Conservation (phyloP, 441 rosid species). For the Mallotus repandus region DNA sequence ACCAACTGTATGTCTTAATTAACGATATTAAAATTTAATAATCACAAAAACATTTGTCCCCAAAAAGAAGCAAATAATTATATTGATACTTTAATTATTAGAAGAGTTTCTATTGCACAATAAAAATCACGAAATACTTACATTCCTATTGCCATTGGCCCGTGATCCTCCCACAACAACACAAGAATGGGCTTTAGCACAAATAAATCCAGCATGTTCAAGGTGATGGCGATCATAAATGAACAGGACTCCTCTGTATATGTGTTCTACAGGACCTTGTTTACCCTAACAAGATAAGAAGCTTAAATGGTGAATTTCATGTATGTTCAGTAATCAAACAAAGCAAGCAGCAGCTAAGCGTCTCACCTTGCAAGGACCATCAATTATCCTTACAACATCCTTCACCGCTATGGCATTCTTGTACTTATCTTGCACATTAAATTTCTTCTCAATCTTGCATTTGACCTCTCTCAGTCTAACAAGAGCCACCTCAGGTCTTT, state of each 20-base stretch:
- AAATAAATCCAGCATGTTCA: constrained; percentile 97
- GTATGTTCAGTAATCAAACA: constrained; percentile 7
- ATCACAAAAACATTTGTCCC: no score
- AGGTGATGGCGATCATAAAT: constrained; percentile 88
- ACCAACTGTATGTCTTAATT: no score
- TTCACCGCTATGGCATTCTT: constrained; percentile 71
- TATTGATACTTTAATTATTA: not conserved
- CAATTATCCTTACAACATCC: constrained; percentile 81
- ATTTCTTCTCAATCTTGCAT: constrained; percentile 83
- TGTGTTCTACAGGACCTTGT: constrained; percentile 97
- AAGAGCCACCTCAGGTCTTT: constrained; percentile 83
- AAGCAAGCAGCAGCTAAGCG: constrained; percentile 20
- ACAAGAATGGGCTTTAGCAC: constrained; percentile 75
- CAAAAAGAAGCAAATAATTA: not conserved
- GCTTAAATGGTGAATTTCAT: constrained; percentile 5
- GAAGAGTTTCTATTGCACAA: not conserved
- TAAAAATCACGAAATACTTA: constrained; percentile 31
- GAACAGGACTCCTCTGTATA: constrained; percentile 72
- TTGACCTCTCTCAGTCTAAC: constrained; percentile 95
- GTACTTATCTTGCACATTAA: constrained; percentile 67
- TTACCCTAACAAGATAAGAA: constrained; percentile 56
- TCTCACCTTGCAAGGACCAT: constrained; percentile 91
- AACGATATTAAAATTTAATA: no score
- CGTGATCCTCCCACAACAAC: constrained; percentile 84
- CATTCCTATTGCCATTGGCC: constrained; percentile 68